Percentiles rank a stretch among this genome's conserved stretches.
phyloP scores from a whole-genome alignment of 257 asterid genomes.

The Solanum virginianum region DNA sequence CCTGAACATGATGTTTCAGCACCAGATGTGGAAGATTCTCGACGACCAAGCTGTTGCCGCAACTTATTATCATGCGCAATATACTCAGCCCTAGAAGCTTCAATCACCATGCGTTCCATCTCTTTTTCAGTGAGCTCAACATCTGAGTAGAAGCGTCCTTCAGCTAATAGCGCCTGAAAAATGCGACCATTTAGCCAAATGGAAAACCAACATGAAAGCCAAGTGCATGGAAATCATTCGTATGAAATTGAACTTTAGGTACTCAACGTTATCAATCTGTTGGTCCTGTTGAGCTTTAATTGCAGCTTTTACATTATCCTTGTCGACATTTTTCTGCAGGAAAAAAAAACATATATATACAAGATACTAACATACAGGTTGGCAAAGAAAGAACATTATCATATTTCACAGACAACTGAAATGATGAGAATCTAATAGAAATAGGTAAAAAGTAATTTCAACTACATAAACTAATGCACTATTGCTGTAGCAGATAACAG shows the following conservation, averaged over 20 bases:
- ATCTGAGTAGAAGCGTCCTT: slow-evolving; percentile 94
- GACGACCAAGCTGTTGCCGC: slow-evolving; percentile 41
- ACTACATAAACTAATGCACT: neutral
- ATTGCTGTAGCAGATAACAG: neutral
- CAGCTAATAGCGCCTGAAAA: slow-evolving; percentile 86
- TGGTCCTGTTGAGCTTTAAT: slow-evolving; percentile 97
- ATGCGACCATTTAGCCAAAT: slow-evolving; percentile 7
- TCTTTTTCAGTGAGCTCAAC: slow-evolving; percentile 94
- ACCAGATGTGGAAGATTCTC: slow-evolving; percentile 78
- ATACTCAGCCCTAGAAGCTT: slow-evolving; percentile 90
- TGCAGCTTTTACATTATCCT: slow-evolving; percentile 92
- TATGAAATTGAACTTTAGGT: neutral
- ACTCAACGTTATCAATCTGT: slow-evolving; percentile 78
- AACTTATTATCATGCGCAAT: slow-evolving; percentile 49
- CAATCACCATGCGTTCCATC: slow-evolving; percentile 95
- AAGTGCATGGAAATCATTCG: neutral
- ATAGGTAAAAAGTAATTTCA: neutral
- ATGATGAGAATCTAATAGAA: neutral
- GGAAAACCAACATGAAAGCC: neutral
- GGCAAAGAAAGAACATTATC: neutral
- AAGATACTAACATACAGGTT: neutral
- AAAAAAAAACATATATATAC: neutral
- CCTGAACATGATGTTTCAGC: slow-evolving; percentile 98
- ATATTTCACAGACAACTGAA: neutral
- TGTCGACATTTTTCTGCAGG: slow-evolving; percentile 44